A percentile compares a stretch with the other conserved stretches of the same genome.
phyloP scores from a whole-genome alignment of 225 moss, liverwort and hornwort species.

The Marchantia paleacea region DNA sequence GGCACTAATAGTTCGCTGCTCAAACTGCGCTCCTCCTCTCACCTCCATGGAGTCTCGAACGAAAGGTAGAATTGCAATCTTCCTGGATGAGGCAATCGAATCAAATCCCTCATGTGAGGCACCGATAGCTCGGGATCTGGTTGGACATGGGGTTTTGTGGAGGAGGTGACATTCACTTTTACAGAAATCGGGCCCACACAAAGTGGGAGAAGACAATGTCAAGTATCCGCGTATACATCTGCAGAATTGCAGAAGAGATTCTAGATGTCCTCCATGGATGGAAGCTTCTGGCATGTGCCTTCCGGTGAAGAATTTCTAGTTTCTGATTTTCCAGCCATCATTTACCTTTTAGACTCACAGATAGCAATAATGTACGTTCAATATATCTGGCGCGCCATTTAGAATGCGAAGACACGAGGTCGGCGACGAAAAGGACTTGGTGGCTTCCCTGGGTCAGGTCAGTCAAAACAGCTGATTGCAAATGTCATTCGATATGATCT shows the following conservation, averaged over 20 bases:
- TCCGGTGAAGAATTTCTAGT: background rate
- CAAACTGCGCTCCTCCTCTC: background rate
- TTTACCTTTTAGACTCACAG: background rate
- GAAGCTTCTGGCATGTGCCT: background rate
- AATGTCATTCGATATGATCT: background rate
- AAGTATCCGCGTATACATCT: slow-evolving; percentile 11
- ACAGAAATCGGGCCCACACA: background rate
- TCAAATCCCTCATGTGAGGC: background rate
- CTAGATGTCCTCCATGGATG: background rate
- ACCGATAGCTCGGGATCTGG: background rate
- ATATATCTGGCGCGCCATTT: background rate
- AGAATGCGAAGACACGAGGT: background rate
- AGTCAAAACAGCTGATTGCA: background rate
- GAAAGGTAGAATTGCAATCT: background rate
- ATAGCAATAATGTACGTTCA: background rate
- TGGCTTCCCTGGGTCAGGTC: background rate
- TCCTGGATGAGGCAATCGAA: background rate
- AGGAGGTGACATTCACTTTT: background rate
- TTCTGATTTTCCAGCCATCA: background rate
- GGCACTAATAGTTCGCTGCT: too few relatives aligned
- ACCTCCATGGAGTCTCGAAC: background rate
- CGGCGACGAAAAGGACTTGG: background rate
- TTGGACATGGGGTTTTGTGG: background rate
- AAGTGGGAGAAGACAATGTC: background rate
- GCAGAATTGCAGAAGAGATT: background rate